These are phyloP conservation scores for Fusarium concolor DNA, from an alignment of 2,329 filamentous ascomycete genomes.

Conservation along the genomic window DNA sequence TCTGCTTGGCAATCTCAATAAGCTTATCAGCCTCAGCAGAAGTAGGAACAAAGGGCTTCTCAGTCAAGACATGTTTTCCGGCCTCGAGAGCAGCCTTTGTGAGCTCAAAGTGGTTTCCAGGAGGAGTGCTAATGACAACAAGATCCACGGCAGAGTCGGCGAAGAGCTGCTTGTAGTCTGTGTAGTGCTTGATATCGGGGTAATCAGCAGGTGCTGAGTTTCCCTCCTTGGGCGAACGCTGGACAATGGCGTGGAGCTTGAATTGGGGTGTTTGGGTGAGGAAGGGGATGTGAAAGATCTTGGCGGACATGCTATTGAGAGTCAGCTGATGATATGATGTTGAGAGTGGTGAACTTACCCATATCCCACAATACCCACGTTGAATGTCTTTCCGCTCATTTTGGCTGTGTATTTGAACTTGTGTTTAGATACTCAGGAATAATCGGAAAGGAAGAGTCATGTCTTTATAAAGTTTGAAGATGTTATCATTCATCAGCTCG, in stretches of 20 bases:
- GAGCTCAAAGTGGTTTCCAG: slow-evolving; percentile 76
- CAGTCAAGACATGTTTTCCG: slow-evolving; percentile 82
- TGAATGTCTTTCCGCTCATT: slow-evolving; percentile 57
- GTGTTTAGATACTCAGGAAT: background rate
- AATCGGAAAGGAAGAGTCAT: background rate
- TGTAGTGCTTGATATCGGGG: slow-evolving; percentile 73
- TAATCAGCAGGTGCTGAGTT: slow-evolving; percentile 78
- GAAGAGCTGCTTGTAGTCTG: slow-evolving; percentile 70
- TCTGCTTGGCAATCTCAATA: slow-evolving; percentile 63
- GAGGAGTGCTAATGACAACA: slow-evolving; percentile 77
- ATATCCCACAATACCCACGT: slow-evolving; percentile 64
- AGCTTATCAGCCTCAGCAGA: slow-evolving; percentile 74
- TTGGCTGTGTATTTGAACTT: background rate
- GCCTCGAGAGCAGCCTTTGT: slow-evolving; percentile 72
- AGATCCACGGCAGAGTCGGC: slow-evolving; percentile 74
- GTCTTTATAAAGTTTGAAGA: slow-evolving; percentile 13
- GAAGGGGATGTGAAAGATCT: slow-evolving; percentile 87
- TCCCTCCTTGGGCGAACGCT: slow-evolving; percentile 72
- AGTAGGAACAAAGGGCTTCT: slow-evolving; percentile 86
- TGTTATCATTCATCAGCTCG: background rate
- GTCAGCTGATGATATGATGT: slow-evolving; percentile 32
- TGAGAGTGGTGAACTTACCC: slow-evolving; percentile 54
- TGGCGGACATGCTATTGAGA: slow-evolving; percentile 68
- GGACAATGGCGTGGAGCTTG: slow-evolving; percentile 79
- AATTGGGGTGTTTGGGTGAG: slow-evolving; percentile 72